A percentile compares a stretch with the other conserved stretches of the same genome.
Conservation (phyloP, 768 basidiomycete genomes). For the Termitomyces titanicus region DNA sequence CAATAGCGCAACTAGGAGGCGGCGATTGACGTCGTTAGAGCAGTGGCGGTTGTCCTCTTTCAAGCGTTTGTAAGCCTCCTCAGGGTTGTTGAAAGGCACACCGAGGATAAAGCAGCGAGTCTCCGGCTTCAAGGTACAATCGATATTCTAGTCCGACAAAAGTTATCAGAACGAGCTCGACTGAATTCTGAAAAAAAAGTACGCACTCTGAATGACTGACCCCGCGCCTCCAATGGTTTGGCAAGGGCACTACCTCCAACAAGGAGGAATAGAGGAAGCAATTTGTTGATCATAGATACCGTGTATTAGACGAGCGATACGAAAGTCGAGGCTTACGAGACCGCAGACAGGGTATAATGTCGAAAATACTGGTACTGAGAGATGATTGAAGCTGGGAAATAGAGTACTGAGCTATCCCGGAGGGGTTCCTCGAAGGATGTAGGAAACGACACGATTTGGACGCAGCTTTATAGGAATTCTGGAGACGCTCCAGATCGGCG, state of each 20-base stretch:
- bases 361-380: background rate
- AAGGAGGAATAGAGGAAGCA: conserved; percentile 16
- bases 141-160: conserved; percentile 9
- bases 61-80: conserved; percentile 10
- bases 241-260: conserved; percentile 10
- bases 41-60: conserved; percentile 11
- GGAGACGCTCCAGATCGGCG: conserved; percentile 8
- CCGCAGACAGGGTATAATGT: background rate
- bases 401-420: conserved; percentile 10
- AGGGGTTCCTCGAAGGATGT: conserved; percentile 14
- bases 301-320: conserved; percentile 4
- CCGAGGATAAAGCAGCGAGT: conserved; percentile 15
- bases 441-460: background rate
- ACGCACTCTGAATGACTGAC: conserved; percentile 8
- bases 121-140: conserved; percentile 5
- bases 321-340: conserved; percentile 5
- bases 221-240: conserved; percentile 14
- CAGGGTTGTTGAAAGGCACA: conserved; percentile 14
- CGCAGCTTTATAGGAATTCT: conserved; percentile 12
- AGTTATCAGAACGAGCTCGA: background rate
- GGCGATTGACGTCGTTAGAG: conserved; percentile 13
- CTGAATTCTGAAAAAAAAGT: background rate
- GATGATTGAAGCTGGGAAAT: background rate
- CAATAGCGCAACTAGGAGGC: conserved; percentile 9
- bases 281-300: conserved; percentile 9